These are phyloP conservation scores for Antitrichia curtipendula DNA, from an alignment of 225 moss, liverwort and hornwort species.

Conservation along the genomic window DNA sequence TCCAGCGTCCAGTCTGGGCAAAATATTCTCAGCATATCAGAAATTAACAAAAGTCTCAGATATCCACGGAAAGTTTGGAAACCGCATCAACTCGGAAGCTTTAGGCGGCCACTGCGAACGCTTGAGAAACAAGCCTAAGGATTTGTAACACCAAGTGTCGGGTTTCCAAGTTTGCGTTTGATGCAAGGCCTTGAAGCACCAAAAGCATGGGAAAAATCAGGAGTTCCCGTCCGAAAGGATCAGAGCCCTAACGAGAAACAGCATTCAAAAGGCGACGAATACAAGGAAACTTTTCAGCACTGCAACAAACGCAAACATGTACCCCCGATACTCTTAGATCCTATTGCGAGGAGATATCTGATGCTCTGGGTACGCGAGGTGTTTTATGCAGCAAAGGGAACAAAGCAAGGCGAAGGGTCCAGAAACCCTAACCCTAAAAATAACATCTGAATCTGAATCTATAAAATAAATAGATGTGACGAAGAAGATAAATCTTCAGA, in stretches of 20 bases:
- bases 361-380: rapidly evolving
- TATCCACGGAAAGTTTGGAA: slow-evolving; percentile 30
- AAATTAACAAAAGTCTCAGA: not conserved
- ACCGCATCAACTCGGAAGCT: slow-evolving; percentile 37
- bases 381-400: not conserved
- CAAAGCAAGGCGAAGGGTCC: not conserved
- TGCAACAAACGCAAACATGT: rapidly evolving
- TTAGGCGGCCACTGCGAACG: slow-evolving; percentile 45
- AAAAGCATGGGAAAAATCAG: too few species aligned
- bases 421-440: not conserved
- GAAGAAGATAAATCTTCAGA: not conserved
- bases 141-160: not conserved
- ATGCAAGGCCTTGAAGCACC: rapidly evolving
- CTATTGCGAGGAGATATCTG: rapidly evolving
- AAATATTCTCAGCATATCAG: not conserved
- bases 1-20: not conserved
- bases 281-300: not conserved
- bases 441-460: not conserved
- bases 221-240: too few species aligned
- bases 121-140: slow-evolving; percentile 33
- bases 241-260: too few species aligned
- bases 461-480: not conserved
- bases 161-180: not conserved
- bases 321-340: rapidly evolving
- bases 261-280: too few species aligned